Base-by-base conservation (phyloP, 164 flowering plant genomes). In the Umbilicus rupestris region DNA sequence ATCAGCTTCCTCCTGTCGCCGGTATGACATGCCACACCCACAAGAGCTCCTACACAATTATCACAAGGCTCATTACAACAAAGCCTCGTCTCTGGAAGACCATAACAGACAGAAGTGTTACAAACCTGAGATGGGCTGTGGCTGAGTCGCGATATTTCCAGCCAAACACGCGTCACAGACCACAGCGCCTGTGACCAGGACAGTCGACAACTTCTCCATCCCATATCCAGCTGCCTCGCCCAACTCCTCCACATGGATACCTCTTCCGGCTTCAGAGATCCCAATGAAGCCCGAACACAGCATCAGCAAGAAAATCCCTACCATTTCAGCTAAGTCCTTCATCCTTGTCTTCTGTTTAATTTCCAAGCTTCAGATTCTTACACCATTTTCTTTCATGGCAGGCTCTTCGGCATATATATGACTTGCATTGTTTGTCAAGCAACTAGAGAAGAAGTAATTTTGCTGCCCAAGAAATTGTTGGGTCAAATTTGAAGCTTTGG, bases 121-220 rank as follows among this genome's bases (percentile, higher is more conserved):
- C n/a, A n/a, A n/a, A n/a, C n/a, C n/a, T 78, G 86, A 62, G 20
- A 90, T 47, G 16, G 90, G 85, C 72, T 58, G 68, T 62, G 81
- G 70, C 50, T 31, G 77, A 69, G 37, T 65, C 3, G 76, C 64
- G 9, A 30, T 31, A 9, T 73, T 68, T 29, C 66, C 77, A 66
- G 66, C 67, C 62, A 65, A 52, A 65, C 84, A 73, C 69, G 78
- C 66, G 49, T 76, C 73, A 62, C 93, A 90, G 14, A 78, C 69
- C 33, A 90, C 72, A 1, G 85, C 66, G 33, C 96, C 96, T 0
- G 79, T 77, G 31, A 90, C 79, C 0, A 87, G 70, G 19, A 93
- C 94, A 0, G 92, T 84, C 11, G 98, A 93, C 39, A 93, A 84
- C 81, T 82, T 93, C 70, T 90, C 90, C 72, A 88, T 90, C 0